Evolutionary conservation across 371 early-diverging fungal species (phyloP).

Genomic region (Mucor irregularis): DNA sequence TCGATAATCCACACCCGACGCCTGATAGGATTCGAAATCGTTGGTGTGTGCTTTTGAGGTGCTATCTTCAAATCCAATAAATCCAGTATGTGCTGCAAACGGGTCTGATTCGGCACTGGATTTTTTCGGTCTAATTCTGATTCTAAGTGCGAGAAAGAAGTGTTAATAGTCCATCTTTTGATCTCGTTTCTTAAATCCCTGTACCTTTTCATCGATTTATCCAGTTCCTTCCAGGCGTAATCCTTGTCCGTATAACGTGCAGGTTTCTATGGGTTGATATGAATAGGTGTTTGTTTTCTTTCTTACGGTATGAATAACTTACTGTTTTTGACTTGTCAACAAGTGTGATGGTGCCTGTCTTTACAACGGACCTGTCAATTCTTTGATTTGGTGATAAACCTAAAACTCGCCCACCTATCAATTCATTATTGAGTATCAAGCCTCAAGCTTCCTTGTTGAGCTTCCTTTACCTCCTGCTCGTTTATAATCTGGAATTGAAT

Average conservation of each 20-base stretch:
- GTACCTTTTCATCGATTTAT: slow-evolving; percentile 31
- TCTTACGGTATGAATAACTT: background rate
- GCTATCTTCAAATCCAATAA: slow-evolving; percentile 18
- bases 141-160: slow-evolving; percentile 1
- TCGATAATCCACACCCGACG: slow-evolving; percentile 44
- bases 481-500: slow-evolving; percentile 37
- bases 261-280: slow-evolving; percentile 10
- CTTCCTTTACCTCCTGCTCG: slow-evolving; percentile 44
- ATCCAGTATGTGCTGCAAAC: slow-evolving; percentile 4
- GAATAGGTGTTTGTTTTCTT: background rate
- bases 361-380: slow-evolving; percentile 5
- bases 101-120: background rate
- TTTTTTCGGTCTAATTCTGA: slow-evolving; percentile 22
- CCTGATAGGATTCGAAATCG: slow-evolving; percentile 13
- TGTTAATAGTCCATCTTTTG: background rate
- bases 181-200: too few species aligned
- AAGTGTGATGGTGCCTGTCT: slow-evolving; percentile 19
- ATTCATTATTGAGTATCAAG: too few species aligned
- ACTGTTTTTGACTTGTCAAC: slow-evolving; percentile 19
- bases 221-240: slow-evolving; percentile 39
- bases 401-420: slow-evolving; percentile 47
- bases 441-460: too few species aligned
- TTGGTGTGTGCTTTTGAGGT: background rate
- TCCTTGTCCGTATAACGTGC: slow-evolving; percentile 33
- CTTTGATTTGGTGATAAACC: slow-evolving; percentile 25